Conservation (phyloP, 2,329 filamentous ascomycete species). For the Pseudomassariella vexata region DNA sequence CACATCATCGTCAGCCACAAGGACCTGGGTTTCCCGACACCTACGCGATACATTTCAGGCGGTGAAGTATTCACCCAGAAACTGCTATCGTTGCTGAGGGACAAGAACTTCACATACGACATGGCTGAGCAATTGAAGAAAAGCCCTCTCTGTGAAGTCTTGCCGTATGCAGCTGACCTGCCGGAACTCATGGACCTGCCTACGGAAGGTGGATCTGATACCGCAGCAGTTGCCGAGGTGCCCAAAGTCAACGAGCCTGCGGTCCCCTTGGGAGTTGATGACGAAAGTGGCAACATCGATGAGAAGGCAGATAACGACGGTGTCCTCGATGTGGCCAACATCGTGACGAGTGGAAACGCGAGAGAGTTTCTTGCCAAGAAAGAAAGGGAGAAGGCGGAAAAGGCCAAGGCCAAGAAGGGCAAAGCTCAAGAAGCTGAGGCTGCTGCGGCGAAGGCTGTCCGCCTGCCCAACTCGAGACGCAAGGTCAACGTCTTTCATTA, state of each 20-base stretch:
- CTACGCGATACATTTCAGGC: slow-evolving; percentile 55
- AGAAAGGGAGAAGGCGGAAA: slow-evolving; percentile 71
- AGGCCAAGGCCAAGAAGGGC: slow-evolving; percentile 53
- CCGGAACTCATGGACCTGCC: slow-evolving; percentile 44
- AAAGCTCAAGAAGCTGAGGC: slow-evolving; percentile 53
- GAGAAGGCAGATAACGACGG: slow-evolving; percentile 56
- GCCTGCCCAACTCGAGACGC: slow-evolving; percentile 68
- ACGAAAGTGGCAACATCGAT: slow-evolving; percentile 26
- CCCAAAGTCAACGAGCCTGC: slow-evolving; percentile 22
- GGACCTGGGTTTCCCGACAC: slow-evolving; percentile 50
- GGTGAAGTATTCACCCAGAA: slow-evolving; percentile 81
- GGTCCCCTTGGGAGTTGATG: slow-evolving; percentile 27
- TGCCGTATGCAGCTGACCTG: slow-evolving; percentile 46
- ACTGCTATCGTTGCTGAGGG: slow-evolving; percentile 60
- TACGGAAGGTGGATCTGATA: slow-evolving; percentile 27
- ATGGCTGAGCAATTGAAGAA: slow-evolving; percentile 68
- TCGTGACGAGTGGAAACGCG: slow-evolving; percentile 76
- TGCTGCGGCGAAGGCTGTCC: slow-evolving; percentile 46
- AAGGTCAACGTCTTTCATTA: slow-evolving; percentile 66
- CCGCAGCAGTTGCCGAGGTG: slow-evolving; percentile 28
- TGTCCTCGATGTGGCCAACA: slow-evolving; percentile 77
- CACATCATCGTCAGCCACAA: slow-evolving; percentile 66
- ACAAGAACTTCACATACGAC: slow-evolving; percentile 53
- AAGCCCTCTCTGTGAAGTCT: slow-evolving; percentile 60
- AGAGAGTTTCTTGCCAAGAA: slow-evolving; percentile 78